Evolutionary conservation across 2,329 filamentous ascomycete species (phyloP).

Genomic region (Tolypocladium capitatum): DNA sequence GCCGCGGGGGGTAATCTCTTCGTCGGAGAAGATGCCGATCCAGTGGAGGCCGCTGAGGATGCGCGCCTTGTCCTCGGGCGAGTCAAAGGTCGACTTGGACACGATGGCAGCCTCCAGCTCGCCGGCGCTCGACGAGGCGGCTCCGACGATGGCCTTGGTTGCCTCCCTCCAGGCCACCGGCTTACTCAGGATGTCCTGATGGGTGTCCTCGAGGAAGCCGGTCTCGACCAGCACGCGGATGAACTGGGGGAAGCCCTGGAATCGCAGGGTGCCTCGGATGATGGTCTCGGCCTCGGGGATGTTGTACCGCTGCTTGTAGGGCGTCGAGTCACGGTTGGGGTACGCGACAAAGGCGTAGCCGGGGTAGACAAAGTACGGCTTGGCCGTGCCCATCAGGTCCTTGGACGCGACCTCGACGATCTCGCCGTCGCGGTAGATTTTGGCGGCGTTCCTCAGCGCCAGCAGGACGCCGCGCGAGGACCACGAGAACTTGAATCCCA

Average conservation of each 20-base stretch:
- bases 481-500: conserved; percentile 81
- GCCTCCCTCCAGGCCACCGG: conserved; percentile 73
- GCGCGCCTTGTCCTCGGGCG: conserved; percentile 53
- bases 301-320: conserved; percentile 76
- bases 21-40: conserved; percentile 54
- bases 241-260: conserved; percentile 83
- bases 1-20: conserved; percentile 55
- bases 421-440: conserved; percentile 69
- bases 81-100: conserved; percentile 60
- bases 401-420: conserved; percentile 46
- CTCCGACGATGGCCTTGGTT: conserved; percentile 62
- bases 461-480: conserved; percentile 74
- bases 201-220: conserved; percentile 69
- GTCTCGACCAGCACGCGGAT: conserved; percentile 78
- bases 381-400: conserved; percentile 75
- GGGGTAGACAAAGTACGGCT: conserved; percentile 84
- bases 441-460: conserved; percentile 75
- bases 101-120: conserved; percentile 63
- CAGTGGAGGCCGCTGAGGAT: conserved; percentile 62
- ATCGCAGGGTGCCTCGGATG: conserved; percentile 69
- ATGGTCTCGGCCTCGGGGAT: conserved; percentile 91
- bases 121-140: conserved; percentile 48
- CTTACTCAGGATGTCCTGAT: conserved; percentile 50
- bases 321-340: conserved; percentile 80
- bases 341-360: conserved; percentile 82